Evolutionary conservation across 495 filamentous ascomycete genomes (phyloP).

Genomic region (Amphirosellinia nigrospora): DNA sequence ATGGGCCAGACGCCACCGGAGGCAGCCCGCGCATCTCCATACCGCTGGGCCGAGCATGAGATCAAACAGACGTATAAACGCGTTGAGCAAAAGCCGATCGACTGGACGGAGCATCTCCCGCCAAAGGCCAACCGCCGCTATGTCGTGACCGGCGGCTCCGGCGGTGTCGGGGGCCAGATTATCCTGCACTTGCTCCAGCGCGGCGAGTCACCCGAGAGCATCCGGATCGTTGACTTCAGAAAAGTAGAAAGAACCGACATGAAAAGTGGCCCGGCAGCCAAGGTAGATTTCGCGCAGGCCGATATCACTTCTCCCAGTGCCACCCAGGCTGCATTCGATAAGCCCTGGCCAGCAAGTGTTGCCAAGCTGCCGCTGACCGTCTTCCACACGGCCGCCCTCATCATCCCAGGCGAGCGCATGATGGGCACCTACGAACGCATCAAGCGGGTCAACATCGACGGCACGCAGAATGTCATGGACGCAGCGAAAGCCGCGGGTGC

Average conservation of each 20-base stretch:
- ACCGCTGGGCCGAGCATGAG: slow-evolving; percentile 60
- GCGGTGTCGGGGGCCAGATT: slow-evolving; percentile 65
- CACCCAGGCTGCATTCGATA: slow-evolving; percentile 54
- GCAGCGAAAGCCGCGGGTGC: slow-evolving; percentile 56
- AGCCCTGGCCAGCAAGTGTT: slow-evolving; percentile 55
- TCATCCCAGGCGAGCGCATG: slow-evolving; percentile 57
- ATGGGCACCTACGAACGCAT: slow-evolving; percentile 51
- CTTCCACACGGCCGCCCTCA: slow-evolving; percentile 63
- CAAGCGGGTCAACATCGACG: slow-evolving; percentile 63
- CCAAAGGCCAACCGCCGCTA: slow-evolving; percentile 61
- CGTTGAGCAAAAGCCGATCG: slow-evolving; percentile 49
- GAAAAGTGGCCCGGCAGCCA: slow-evolving; percentile 40
- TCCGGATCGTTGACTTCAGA: slow-evolving; percentile 61
- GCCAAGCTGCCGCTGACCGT: slow-evolving; percentile 59
- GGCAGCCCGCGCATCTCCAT: slow-evolving; percentile 48
- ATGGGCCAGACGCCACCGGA: slow-evolving; percentile 57
- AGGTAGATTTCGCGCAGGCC: slow-evolving; percentile 55
- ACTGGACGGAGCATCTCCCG: slow-evolving; percentile 56
- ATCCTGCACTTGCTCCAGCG: slow-evolving; percentile 60
- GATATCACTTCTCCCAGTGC: slow-evolving; percentile 58
- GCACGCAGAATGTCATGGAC: slow-evolving; percentile 62
- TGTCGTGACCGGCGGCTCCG: slow-evolving; percentile 63
- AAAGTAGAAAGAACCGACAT: slow-evolving; percentile 49
- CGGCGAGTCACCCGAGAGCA: slow-evolving; percentile 57
- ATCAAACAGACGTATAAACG: slow-evolving; percentile 56